Base-by-base conservation (phyloP, 371 early-diverging fungal species). In the Syncephalastrum contaminatum region DNA sequence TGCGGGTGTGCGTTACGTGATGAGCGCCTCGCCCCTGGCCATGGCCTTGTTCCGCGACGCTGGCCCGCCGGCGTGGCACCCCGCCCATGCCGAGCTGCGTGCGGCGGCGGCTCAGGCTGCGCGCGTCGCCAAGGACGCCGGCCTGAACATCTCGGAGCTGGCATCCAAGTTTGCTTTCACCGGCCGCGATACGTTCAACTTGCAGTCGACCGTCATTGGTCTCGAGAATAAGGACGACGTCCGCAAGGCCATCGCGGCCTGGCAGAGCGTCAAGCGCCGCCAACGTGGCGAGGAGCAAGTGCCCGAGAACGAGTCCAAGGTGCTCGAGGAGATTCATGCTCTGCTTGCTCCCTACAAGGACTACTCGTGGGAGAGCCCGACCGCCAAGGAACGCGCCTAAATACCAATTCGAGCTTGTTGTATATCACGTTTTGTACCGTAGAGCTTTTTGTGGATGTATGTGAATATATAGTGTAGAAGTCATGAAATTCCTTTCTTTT, bases 11-110 rank as follows among this genome's bases (percentile, higher is more conserved):
- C 56, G 66, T 5, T 79, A 78, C 8, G 45, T 91, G 44, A 66
- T 88, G 53, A 87, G 83, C 42, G 92, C 90, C 4, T 88, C 88
- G n/a, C 92, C 92, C 0, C 62, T 91, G 25, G 81, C 82, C 19
- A 91, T 91, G 92, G 92, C 88, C 1, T 60, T 91, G 21, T 70
- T 91, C 19, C 75, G 87, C 43, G 69, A 75, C 15, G 71, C 67
- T 0, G 70, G 69, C 12, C 81, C 85, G 4, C 89, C 88, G 0
- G 81, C 77, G 2, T 91, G 92, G 92, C 92, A 91, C 53, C 92
- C 92, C 13, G 90, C 89, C 10, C 82, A 83, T 19, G 18, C 44
- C 1, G 75, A 73, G n/a, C 66, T 90, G 21, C 77, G 76, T 27
- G 41, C 63, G 14, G 85, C 86, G 15, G 87, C 83, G 39, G 59